Evolutionary conservation across 1,139 yeast genomes (phyloP).

Genomic region (Hemisphaericaspora xylanilytica): DNA sequence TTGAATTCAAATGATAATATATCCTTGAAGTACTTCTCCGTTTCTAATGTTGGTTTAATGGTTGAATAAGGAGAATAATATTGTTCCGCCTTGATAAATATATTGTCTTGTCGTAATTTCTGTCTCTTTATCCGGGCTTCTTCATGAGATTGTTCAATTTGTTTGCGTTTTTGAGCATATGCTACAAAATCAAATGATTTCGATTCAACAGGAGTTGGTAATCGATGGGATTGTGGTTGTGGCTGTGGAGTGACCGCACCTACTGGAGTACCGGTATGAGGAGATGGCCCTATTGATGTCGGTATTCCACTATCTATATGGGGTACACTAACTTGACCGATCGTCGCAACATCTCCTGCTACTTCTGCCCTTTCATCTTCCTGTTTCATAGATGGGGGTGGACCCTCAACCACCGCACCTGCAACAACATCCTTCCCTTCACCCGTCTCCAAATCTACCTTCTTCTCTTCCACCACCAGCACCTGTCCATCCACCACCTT

Average conservation of each 20-base stretch:
- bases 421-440: no score
- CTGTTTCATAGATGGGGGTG: no score
- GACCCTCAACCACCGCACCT: no score
- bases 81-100: constrained; percentile 46
- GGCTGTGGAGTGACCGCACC: neutral
- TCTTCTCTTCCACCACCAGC: constrained; percentile 8
- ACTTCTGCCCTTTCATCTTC: no score
- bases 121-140: constrained; percentile 18
- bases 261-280: neutral
- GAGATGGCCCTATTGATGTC: neutral
- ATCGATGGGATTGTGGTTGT: neutral
- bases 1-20: constrained; percentile 35
- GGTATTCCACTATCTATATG: constrained; percentile 3
- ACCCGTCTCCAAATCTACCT: no score
- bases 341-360: constrained; percentile 15
- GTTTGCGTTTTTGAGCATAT: constrained; percentile 50
- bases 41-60: constrained; percentile 23
- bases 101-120: constrained; percentile 29
- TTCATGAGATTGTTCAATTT: constrained; percentile 20
- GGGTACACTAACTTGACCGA: constrained; percentile 10
- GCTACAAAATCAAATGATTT: constrained; percentile 51
- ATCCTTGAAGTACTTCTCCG: constrained; percentile 23
- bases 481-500: neutral
- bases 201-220: constrained; percentile 1
- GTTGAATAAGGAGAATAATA: constrained; percentile 40